Evolutionary conservation across 352 stramenopile species (phyloP), one percentile per base, ranked within the genome.

Genomic region (Poterioochromonas sp.): DNA sequence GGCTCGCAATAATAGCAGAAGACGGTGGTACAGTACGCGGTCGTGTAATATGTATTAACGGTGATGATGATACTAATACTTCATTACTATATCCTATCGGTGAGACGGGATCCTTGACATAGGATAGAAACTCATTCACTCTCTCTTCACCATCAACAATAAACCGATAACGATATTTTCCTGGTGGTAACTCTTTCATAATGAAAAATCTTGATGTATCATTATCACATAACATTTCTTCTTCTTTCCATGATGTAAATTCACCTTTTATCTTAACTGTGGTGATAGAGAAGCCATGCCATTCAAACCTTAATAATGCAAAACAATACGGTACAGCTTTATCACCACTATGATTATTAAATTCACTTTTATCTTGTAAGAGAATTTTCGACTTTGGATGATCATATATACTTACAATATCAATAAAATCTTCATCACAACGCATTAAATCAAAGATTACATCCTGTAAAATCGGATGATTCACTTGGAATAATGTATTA

Each of bases 341-440:
- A 15, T 58, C 47, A 15, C 26, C 15, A 15, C 26, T 58, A 15
- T 15, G 15, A 15, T 15, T 15, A 26, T 58, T 15, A 26, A 26
- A 15, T 15, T 58, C 47, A 26, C 15, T 26, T 8, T 62, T 8
- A 22, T 12, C 26, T 62, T 8, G 8, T 62, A 62, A 32, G 5
- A 71, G 15, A 47, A 22, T 29, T n/a, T 29, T 5, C 15, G 26
- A 15, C 2, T 43, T 47, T 22, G 32, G 18, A n/a, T 71, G 62
- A 29, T 71, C 62, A 26, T 47, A 29, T 29, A 3, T 44, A 41
- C 12, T 43, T 29, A 71, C 62, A 29, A 43, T 47, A n/a, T 71
- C 62, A 29, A 71, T 47, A n/a, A 71, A 71, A 8, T 71, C 62
- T n/a, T 71, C 62, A 5, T 71, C 1, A 47, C 62, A 71, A 8